These are phyloP conservation scores for Nepenthes mirabilis DNA, from an alignment of 148 eudicot species.

Conservation along the genomic window DNA sequence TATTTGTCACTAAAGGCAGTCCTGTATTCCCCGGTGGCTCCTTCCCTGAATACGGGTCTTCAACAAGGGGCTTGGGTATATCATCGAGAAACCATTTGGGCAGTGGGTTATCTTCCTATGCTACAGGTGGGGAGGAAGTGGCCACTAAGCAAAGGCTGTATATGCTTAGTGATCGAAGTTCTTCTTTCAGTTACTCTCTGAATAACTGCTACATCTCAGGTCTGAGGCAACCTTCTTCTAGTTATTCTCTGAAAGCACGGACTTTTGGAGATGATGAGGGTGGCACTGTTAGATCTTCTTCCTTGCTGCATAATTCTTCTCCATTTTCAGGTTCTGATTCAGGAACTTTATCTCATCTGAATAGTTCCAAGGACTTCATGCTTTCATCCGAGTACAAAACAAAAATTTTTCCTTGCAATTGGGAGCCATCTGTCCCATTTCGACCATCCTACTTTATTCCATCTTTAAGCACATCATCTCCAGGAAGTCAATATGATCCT, in stretches of 20 bases:
- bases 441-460: conserved; percentile 41
- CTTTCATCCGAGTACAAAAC: conserved; percentile 18
- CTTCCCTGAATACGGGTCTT: conserved; percentile 12
- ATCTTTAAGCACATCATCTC: conserved; percentile 28
- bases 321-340: conserved; percentile 26
- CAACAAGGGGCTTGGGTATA: conserved; percentile 12
- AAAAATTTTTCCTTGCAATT: conserved; percentile 34
- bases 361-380: conserved; percentile 17
- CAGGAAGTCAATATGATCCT: conserved; percentile 50
- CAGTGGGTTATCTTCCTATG: conserved; percentile 12
- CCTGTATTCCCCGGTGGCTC: conserved; percentile 8
- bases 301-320: conserved; percentile 25
- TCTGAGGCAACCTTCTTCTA: conserved; percentile 19
- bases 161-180: conserved; percentile 16
- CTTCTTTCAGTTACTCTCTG: conserved; percentile 10
- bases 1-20: conserved; percentile 13
- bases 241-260: conserved; percentile 22
- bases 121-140: conserved; percentile 26
- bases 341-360: conserved; percentile 10
- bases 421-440: conserved; percentile 90
- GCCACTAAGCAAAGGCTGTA: conserved; percentile 8
- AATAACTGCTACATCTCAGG: conserved; percentile 12
- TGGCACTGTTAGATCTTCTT: conserved; percentile 21
- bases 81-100: conserved; percentile 11
- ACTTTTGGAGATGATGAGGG: conserved; percentile 16